Conservation (phyloP, 73 alveolate genomes). For the Paramecium octaurelia region DNA sequence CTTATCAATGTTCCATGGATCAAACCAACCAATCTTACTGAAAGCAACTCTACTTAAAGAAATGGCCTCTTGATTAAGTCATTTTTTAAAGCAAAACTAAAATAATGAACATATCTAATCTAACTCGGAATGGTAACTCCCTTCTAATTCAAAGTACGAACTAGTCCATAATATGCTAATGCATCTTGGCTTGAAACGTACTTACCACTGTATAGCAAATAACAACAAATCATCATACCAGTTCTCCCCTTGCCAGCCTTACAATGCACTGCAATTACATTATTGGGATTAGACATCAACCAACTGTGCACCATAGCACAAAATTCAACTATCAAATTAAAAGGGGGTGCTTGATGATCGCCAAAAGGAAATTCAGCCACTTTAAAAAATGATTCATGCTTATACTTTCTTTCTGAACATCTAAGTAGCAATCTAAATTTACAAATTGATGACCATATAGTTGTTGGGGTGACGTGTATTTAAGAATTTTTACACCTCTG, state of each 20-base stretch:
- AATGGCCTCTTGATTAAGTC: not conserved
- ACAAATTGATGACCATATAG: conserved; percentile 78
- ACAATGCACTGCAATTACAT: conserved; percentile 94
- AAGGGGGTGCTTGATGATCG: conserved; percentile 62
- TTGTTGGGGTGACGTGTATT: conserved; percentile 74
- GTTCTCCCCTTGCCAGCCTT: conserved; percentile 99
- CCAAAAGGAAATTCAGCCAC: conserved; percentile 56
- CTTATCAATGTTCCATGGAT: not conserved
- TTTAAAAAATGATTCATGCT: not conserved
- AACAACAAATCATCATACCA: conserved; percentile 93
- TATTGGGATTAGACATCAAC: conserved; percentile 54
- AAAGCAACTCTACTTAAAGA: not conserved
- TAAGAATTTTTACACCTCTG: conserved; percentile 75
- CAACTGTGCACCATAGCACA: conserved; percentile 30
- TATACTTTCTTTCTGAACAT: conserved; percentile 79
- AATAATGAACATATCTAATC: conserved; percentile 55
- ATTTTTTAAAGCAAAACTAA: conserved; percentile 22
- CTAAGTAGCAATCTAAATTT: conserved; percentile 8
- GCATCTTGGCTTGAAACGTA: conserved; percentile 85
- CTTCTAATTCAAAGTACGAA: conserved; percentile 75
- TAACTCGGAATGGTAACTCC: conserved; percentile 61
- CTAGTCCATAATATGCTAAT: conserved; percentile 79
- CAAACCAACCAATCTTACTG: not conserved
- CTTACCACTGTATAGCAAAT: conserved; percentile 78
- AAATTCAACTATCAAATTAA: conserved; percentile 24